These are phyloP conservation scores for Candida manassasensis DNA, from an alignment of 805 yeast genomes.

Conservation along the genomic window DNA sequence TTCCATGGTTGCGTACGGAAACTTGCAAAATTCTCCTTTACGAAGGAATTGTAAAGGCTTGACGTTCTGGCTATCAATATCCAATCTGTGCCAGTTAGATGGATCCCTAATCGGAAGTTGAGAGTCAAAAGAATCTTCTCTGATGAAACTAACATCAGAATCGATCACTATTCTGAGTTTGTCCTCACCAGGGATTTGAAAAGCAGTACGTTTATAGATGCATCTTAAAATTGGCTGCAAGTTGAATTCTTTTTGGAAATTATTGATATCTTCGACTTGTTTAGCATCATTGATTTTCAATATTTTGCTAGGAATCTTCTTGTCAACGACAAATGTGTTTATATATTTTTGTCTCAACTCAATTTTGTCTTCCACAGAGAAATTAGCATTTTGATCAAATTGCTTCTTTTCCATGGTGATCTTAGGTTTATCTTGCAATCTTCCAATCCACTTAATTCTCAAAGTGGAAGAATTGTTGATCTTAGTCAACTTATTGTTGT, in stretches of 20 bases:
- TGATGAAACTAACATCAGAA: conserved; percentile 77
- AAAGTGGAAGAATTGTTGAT: conserved; percentile 67
- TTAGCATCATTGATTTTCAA: conserved; percentile 56
- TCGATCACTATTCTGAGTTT: conserved; percentile 86
- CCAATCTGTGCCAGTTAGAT: conserved; percentile 83
- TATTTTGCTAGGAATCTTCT: conserved; percentile 42
- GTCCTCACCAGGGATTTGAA: conserved; percentile 97
- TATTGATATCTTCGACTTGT: conserved; percentile 47
- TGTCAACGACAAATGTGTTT: conserved; percentile 62
- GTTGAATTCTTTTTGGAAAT: conserved; percentile 57
- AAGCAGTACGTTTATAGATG: conserved; percentile 86
- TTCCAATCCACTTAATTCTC: conserved; percentile 89
- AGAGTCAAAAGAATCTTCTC: conserved; percentile 85
- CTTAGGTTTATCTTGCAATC: conserved; percentile 69
- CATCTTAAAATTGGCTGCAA: conserved; percentile 86
- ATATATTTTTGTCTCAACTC: conserved; percentile 77
- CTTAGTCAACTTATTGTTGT: conserved; percentile 77
- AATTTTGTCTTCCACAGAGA: conserved; percentile 59
- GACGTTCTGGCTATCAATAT: conserved; percentile 72
- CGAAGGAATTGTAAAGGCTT: conserved; percentile 71
- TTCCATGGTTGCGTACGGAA: conserved; percentile 87
- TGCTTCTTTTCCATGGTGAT: conserved; percentile 76
- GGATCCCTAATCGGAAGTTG: conserved; percentile 90
- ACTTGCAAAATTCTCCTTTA: conserved; percentile 78
- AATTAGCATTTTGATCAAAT: conserved; percentile 50